Base-by-base conservation (phyloP, 768 basidiomycete species). In the Leccinum pellstonianum region DNA sequence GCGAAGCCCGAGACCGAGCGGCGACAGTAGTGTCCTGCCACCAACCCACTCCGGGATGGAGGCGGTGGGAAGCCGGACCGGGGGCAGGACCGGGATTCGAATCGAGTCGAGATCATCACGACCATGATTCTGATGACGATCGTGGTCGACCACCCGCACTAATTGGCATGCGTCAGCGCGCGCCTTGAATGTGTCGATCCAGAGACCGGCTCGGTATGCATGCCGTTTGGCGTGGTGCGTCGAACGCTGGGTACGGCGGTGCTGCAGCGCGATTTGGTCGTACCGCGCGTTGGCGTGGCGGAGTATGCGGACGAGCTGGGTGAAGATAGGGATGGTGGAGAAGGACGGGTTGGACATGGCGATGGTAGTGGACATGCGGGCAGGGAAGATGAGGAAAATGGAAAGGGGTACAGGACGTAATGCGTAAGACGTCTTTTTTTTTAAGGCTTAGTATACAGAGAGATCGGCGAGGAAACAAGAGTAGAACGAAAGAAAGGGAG, bases 181-280 rank as follows among this genome's bases (percentile, higher is more conserved):
- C 11, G 84, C 83, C 25, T 68, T 73, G 15, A 67, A 62, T 25
- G 79, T 76, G 70, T 81, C 75, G 52, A 87, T 71, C 6, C 59
- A 63, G 35, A 86, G 80, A 29, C 78, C 75, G n/a, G 80, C 76
- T 14, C 60, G 59, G 12, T 60, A 64, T 4, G 85, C 85, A 25
- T 73, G 80, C n/a, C 68, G 75, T 56, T 77, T 80, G 10, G 85
- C 85, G 64, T 81, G 81, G 60, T 76, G 63, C 0, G 80, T 80
- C 15, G 74, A 77, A 9, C 52, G 69, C 5, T 72, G 68, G 3
- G 71, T 59, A 23, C 62, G 63, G 52, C 83, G 81, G 25, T 75
- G 67, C 41, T 68, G 65, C 33, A 68, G 66, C 3, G 83, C 81
- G 56, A 81, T 68, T 19, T 61, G 64, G 33, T 63, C 46, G 68